Percentiles rank a stretch among this genome's conserved stretches.
Conservation (phyloP, 192 early-diverging fungal species). For the Coemansia erecta region DNA sequence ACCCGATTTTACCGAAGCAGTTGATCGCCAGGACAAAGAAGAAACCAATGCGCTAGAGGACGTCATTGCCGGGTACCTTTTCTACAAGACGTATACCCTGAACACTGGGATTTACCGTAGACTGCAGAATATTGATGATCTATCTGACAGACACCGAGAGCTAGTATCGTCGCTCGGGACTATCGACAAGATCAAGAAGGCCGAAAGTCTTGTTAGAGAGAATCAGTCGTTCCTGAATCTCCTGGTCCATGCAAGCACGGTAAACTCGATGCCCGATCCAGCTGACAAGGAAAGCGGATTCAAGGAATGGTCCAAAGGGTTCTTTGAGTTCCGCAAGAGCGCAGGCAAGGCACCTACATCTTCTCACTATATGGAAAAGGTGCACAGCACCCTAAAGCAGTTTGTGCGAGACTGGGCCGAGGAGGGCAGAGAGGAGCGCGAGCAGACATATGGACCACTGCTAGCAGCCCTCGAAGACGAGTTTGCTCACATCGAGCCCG, state of each 20-base stretch:
- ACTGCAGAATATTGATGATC: slow-evolving; percentile 57
- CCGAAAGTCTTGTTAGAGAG: slow-evolving; percentile 59
- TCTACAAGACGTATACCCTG: slow-evolving; percentile 61
- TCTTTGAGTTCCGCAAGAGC: slow-evolving; percentile 16
- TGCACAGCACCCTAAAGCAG: slow-evolving; percentile 85
- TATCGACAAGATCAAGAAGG: slow-evolving; percentile 61
- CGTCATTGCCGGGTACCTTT: slow-evolving; percentile 55
- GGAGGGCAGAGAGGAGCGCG: slow-evolving; percentile 78
- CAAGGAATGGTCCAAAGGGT: slow-evolving; percentile 25
- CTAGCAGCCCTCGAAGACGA: slow-evolving; percentile 64
- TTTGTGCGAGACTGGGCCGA: slow-evolving; percentile 94
- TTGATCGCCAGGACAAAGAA: slow-evolving; percentile 6
- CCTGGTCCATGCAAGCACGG: slow-evolving; percentile 28
- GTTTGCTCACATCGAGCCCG: slow-evolving; percentile 38
- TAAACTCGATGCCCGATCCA: slow-evolving; percentile 28
- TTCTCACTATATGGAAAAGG: slow-evolving; percentile 85
- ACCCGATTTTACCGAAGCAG: neutral
- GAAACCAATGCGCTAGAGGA: slow-evolving; percentile 37
- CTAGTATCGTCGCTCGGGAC: slow-evolving; percentile 52
- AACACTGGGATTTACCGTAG: slow-evolving; percentile 62
- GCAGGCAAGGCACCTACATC: slow-evolving; percentile 44
- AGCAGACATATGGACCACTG: slow-evolving; percentile 79
- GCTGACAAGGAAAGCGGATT: slow-evolving; percentile 8
- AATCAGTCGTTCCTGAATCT: slow-evolving; percentile 57
- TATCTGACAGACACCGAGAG: slow-evolving; percentile 64